Percentiles rank a stretch among this genome's conserved stretches.
phyloP scores from a whole-genome alignment of 2,329 filamentous ascomycete genomes.

The Macrophomina pseudophaseolina region DNA sequence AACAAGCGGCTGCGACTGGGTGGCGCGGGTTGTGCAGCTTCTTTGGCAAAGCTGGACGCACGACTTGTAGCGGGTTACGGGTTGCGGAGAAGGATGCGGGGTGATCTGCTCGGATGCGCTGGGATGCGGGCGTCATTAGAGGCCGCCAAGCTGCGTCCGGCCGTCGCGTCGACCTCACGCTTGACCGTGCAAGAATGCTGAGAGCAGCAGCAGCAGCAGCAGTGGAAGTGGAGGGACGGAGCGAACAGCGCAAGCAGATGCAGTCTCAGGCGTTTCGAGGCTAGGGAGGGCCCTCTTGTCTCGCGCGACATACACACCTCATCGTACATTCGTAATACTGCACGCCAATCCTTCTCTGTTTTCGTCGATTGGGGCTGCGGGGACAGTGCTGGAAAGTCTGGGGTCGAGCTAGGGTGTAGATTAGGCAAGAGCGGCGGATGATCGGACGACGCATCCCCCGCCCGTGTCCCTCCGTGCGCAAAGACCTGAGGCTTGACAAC shows the following conservation, averaged over 20 bases:
- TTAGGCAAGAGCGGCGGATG: constrained; percentile 16
- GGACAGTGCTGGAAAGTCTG: constrained; percentile 9
- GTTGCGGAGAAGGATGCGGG: constrained; percentile 20
- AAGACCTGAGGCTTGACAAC: background rate
- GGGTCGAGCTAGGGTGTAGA: constrained; percentile 11
- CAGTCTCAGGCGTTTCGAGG: background rate
- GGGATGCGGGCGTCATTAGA: background rate
- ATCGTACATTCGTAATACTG: constrained; percentile 2
- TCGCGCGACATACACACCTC: background rate
- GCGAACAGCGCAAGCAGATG: background rate
- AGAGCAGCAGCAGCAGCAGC: background rate
- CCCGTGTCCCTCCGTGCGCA: constrained; percentile 9
- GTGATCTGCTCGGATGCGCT: constrained; percentile 4
- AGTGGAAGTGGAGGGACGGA: background rate
- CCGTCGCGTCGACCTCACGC: too few relatives aligned
- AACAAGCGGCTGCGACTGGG: background rate
- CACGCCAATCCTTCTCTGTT: constrained; percentile 3
- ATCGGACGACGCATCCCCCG: constrained; percentile 5
- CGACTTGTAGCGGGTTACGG: constrained; percentile 3
- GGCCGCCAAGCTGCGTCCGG: too few relatives aligned
- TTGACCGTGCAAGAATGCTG: background rate
- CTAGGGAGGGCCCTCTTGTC: background rate
- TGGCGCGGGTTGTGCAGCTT: background rate
- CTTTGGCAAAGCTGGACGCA: background rate
- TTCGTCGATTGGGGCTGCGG: background rate